A percentile compares a stretch with the other conserved stretches of the same genome.
Evolutionary conservation across 306 rosid genomes (phyloP).

Genomic region (Quercus suber): DNA sequence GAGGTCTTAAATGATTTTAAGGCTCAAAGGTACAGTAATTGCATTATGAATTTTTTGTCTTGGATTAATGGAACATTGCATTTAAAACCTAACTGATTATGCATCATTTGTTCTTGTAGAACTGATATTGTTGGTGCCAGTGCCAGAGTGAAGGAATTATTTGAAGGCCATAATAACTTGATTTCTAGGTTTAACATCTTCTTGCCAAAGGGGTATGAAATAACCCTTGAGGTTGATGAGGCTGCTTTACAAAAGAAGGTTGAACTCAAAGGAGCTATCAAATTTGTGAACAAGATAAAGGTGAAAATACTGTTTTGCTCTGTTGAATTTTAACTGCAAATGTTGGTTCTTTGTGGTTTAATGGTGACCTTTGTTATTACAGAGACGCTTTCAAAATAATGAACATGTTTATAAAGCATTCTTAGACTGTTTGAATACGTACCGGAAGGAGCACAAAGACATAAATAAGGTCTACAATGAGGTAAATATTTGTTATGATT

Average conservation of each 20-base stretch:
- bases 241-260: slow-evolving; percentile 81
- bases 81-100: slow-evolving; percentile 17
- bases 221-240: slow-evolving; percentile 77
- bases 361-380: slow-evolving; percentile 27
- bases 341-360: slow-evolving; percentile 3
- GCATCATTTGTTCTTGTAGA: slow-evolving; percentile 43
- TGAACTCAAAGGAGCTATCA: slow-evolving; percentile 93
- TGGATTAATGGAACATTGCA: slow-evolving; percentile 6
- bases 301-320: slow-evolving; percentile 33
- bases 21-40: slow-evolving; percentile 71
- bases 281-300: slow-evolving; percentile 97
- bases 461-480: slow-evolving; percentile 81
- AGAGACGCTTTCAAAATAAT: slow-evolving; percentile 84
- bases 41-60: not conserved
- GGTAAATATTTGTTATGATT: slow-evolving; percentile 41
- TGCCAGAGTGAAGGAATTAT: slow-evolving; percentile 89
- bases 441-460: slow-evolving; percentile 92
- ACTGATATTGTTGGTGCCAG: slow-evolving; percentile 89
- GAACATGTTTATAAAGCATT: slow-evolving; percentile 90
- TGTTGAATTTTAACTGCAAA: slow-evolving; percentile 7
- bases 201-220: slow-evolving; percentile 94
- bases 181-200: slow-evolving; percentile 94
- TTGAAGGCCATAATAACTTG: slow-evolving; percentile 86
- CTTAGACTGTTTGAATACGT: slow-evolving; percentile 89
- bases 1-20: slow-evolving; percentile 97